Base-by-base conservation (phyloP, 2,329 filamentous ascomycete species). In the Exutisphaerella laricina region DNA sequence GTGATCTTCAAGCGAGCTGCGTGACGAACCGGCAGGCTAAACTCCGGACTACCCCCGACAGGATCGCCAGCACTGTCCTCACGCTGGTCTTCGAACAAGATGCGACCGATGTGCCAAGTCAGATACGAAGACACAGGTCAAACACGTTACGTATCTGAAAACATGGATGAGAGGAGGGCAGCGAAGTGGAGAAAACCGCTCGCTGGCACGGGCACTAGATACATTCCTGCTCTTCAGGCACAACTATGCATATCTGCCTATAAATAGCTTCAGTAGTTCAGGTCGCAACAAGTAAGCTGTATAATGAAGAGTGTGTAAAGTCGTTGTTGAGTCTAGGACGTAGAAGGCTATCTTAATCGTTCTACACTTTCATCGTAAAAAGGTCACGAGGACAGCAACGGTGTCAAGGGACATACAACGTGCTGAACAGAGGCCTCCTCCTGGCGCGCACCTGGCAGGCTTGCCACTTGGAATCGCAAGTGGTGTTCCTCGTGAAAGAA, bases 351-450 rank as follows among this genome's bases (percentile, higher is more conserved):
- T n/a, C n/a, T n/a, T n/a, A n/a, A n/a, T n/a, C n/a, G n/a, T n/a
- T n/a, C n/a, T n/a, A n/a, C n/a, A n/a, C n/a, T n/a, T n/a, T n/a
- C n/a, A n/a, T n/a, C n/a, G n/a, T n/a, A 33, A 33, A 18, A 18
- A 33, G 20, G 33, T 35, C 33, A n/a, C 18, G 33, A 35, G 18
- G 33, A 35, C 33, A 35, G 33, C 33, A 35, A 35, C 33, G 33
- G 33, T 35, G 18, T 35, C 33, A 35, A 23, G 23, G 21, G 18
- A 35, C 33, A 35, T 35, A 35, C 33, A 35, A 23, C 33, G 33
- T 35, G 33, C 33, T 35, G 33, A 35, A 35, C 33, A 35, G 18
- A 35, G 33, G 33, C 33, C 33, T 35, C 33, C 33, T 21, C n/a
- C 6, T 26, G n/a, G 30, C 30, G 20, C 20, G 13, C 20, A n/a